Percentiles rank a stretch among this genome's conserved stretches.
Conservation (phyloP, 164 flowering plant species). For the Magnolia changhungtana region DNA sequence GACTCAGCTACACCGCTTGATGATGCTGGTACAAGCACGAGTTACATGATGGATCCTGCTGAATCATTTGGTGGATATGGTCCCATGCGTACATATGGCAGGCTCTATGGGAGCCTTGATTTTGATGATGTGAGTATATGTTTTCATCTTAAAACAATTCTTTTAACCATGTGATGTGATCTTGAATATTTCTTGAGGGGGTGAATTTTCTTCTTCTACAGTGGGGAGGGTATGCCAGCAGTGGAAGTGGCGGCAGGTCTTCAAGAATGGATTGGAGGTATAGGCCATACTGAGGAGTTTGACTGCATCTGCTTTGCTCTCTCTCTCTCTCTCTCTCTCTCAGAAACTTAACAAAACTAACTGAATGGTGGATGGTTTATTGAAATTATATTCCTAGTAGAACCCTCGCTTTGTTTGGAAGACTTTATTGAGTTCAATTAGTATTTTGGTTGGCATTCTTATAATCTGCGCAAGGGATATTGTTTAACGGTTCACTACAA, state of each 20-base stretch:
- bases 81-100: slow-evolving; percentile 76
- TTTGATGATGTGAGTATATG: slow-evolving; percentile 75
- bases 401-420: no score
- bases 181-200: not conserved
- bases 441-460: no score
- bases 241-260: slow-evolving; percentile 39
- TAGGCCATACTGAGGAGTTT: slow-evolving; percentile 57
- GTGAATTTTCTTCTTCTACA: slow-evolving; percentile 24
- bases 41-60: slow-evolving; percentile 40
- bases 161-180: not conserved
- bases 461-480: no score
- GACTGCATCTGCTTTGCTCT: not conserved
- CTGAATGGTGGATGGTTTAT: no score
- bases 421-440: no score
- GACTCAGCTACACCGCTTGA: slow-evolving; percentile 96
- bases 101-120: slow-evolving; percentile 81
- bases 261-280: slow-evolving; percentile 82
- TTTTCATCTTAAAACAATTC: not conserved
- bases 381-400: no score
- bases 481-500: no score
- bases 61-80: slow-evolving; percentile 74
- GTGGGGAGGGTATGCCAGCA: slow-evolving; percentile 52
- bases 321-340: not conserved
- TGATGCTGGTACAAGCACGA: slow-evolving; percentile 69
- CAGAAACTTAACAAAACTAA: no score